Conservation (phyloP, 257 asterid genomes). For the Jacaranda copaia region DNA sequence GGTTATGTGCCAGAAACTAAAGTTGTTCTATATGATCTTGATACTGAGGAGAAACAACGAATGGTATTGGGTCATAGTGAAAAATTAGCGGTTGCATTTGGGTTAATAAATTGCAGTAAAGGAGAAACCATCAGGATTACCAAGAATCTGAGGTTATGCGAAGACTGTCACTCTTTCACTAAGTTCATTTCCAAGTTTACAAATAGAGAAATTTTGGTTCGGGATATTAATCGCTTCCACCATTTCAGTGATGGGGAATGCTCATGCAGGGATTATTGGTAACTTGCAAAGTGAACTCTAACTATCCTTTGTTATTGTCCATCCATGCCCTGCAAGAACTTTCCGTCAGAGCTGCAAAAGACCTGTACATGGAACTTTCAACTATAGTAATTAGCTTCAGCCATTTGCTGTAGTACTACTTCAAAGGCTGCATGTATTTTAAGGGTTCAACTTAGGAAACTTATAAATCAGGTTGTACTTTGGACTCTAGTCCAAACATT, state of each 20-base stretch:
- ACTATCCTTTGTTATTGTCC: neutral
- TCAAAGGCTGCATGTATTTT: no score
- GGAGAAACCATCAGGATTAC: constrained; percentile 84
- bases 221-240: constrained; percentile 83
- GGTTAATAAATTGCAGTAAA: constrained; percentile 70
- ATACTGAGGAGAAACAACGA: constrained; percentile 67
- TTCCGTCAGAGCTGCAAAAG: no score
- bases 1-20: constrained; percentile 83
- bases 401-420: no score
- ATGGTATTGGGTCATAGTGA: constrained; percentile 89
- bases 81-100: constrained; percentile 87
- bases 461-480: neutral
- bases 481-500: neutral
- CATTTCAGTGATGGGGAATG: constrained; percentile 81
- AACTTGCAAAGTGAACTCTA: constrained; percentile 8
- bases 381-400: neutral
- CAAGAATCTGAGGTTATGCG: constrained; percentile 88
- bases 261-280: constrained; percentile 91
- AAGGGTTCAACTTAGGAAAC: neutral
- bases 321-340: neutral
- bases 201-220: constrained; percentile 67
- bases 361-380: neutral
- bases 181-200: constrained; percentile 72
- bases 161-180: constrained; percentile 87
- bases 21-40: constrained; percentile 74